A percentile compares a stretch with the other conserved stretches of the same genome.
Conservation (phyloP, 2,329 filamentous ascomycete species). For the Raffaelea albimanens region DNA sequence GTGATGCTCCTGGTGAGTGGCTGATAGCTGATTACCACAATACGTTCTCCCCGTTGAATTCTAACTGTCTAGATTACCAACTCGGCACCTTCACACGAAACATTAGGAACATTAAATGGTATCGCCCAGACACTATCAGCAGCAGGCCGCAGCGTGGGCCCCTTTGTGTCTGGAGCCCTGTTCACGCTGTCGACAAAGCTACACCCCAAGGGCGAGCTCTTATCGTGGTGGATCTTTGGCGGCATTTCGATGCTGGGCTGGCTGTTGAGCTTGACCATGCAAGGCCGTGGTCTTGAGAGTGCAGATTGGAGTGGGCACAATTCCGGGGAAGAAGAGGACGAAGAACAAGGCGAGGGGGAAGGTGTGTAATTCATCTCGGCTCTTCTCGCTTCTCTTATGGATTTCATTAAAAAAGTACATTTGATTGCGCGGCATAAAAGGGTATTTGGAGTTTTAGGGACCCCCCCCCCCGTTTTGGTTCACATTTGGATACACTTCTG, state of each 20-base stretch:
- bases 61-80: conserved; percentile 66
- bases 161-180: conserved; percentile 76
- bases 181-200: conserved; percentile 72
- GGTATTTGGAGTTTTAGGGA: no score
- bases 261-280: conserved; percentile 67
- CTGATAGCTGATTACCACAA: no score
- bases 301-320: conserved; percentile 38
- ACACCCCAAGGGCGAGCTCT: conserved; percentile 68
- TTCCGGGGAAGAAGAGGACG: conserved; percentile 22
- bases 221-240: conserved; percentile 83
- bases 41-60: no score
- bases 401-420: no score
- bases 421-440: no score
- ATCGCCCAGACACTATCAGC: conserved; percentile 90
- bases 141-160: conserved; percentile 77
- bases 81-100: conserved; percentile 74
- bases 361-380: no score
- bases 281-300: conserved; percentile 51
- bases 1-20: conserved; percentile 71
- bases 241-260: conserved; percentile 76
- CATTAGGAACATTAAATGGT: conserved; percentile 83
- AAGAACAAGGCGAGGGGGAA: conserved; percentile 10
- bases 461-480: no score
- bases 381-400: no score
- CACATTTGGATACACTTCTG: no score